phyloP scores from a whole-genome alignment of 768 basidiomycete genomes.

The Tulasnella sp. region DNA sequence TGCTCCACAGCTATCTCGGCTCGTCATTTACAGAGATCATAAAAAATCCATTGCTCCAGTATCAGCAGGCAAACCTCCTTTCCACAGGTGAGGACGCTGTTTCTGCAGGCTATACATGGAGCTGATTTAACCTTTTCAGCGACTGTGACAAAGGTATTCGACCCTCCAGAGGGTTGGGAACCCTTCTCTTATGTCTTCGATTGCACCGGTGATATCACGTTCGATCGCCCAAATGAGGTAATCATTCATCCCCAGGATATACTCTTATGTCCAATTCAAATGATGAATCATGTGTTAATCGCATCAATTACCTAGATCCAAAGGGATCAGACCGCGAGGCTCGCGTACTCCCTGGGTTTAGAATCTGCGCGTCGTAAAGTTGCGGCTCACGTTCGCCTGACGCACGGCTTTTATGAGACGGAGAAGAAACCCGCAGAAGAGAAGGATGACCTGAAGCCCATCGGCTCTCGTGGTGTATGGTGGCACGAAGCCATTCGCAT shows the following conservation, averaged over 20 bases:
- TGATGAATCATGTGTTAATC: neutral
- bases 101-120: neutral
- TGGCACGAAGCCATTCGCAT: conserved; percentile 79
- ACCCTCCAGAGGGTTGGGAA: conserved; percentile 56
- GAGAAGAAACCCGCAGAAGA: conserved; percentile 48
- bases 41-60: conserved; percentile 61
- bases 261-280: neutral
- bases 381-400: conserved; percentile 66
- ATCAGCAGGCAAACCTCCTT: conserved; percentile 72
- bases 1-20: conserved; percentile 55
- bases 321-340: conserved; percentile 60
- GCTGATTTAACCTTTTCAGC: conserved; percentile 31
- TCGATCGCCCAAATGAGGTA: conserved; percentile 67
- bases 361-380: conserved; percentile 75
- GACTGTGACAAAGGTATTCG: conserved; percentile 56
- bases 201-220: conserved; percentile 67
- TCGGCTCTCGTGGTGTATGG: conserved; percentile 64
- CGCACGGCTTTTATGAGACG: conserved; percentile 70
- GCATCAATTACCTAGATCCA: conserved; percentile 46
- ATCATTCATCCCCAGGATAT: conserved; percentile 23
- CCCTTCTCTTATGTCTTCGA: conserved; percentile 77
- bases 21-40: conserved; percentile 61
- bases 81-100: conserved; percentile 34
- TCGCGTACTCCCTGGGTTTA: conserved; percentile 55
- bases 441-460: conserved; percentile 63